phyloP scores from a whole-genome alignment of 2,329 filamentous ascomycete genomes.

The Ophiocordyceps camponoti-leonardi region DNA sequence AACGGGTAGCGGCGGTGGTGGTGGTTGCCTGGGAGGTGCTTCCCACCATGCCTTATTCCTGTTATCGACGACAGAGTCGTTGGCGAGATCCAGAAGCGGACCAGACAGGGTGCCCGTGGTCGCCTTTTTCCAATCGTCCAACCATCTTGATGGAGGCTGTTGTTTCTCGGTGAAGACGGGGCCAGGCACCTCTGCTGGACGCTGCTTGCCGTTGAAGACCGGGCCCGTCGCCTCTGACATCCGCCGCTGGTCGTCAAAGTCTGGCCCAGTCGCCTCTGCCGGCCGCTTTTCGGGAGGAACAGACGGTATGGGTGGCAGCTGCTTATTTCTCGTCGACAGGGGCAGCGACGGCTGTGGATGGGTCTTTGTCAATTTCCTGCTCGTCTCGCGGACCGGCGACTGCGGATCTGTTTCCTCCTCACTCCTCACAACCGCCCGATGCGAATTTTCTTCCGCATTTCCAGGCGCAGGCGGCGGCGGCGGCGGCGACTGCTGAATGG shows the following conservation, averaged over 20 bases:
- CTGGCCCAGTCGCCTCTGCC: constrained; percentile 4
- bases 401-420: not conserved
- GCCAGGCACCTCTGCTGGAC: constrained; percentile 22
- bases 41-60: constrained; percentile 65
- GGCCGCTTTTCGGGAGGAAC: constrained; percentile 2
- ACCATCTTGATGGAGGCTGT: constrained; percentile 31
- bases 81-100: constrained; percentile 40
- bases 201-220: constrained; percentile 13
- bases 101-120: constrained; percentile 43
- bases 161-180: constrained; percentile 34
- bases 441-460: constrained; percentile 4
- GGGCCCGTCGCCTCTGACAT: constrained; percentile 8
- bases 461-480: no score
- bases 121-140: constrained; percentile 60
- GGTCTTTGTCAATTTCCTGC: constrained; percentile 39
- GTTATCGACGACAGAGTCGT: constrained; percentile 21
- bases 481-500: constrained; percentile 6
- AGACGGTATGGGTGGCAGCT: constrained; percentile 13
- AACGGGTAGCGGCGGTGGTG: no score
- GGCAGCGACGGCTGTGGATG: constrained; percentile 1
- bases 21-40: constrained; percentile 30
- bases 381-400: constrained; percentile 26
- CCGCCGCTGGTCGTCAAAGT: constrained; percentile 6
- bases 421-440: no score
- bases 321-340: constrained; percentile 12